Base-by-base conservation (phyloP, 176 grass and related monocot genomes). In the Musa schizocarpa region DNA sequence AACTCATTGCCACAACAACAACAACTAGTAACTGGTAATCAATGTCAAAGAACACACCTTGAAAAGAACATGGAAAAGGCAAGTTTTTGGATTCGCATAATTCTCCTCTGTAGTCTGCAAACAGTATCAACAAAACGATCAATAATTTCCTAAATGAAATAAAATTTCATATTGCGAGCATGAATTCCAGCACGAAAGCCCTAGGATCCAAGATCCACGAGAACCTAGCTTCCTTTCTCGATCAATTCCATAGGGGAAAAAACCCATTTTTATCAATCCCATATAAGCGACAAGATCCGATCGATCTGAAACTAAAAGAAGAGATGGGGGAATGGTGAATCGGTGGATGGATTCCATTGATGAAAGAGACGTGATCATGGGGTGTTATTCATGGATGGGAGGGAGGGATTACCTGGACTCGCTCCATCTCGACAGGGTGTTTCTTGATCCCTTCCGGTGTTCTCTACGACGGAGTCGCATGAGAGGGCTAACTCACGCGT, bases 1-100 rank as follows among this genome's bases (percentile, higher is more conserved):
- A 61, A 61, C 7, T 19, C 16, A n/a, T 17, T n/a, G 14, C 13
- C 57, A n/a, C 57, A 6, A 43, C 0, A 43, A 20, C 57, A 61
- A 5, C 13, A 20, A 17, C 14, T 43, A 43, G 4, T 43, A 43
- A 6, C 34, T 43, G 9, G 14, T n/a, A 61, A 61, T 61, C 57
- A 21, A 21, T 17, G 14, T 7, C 16, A 13, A 82, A 75, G 16
- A 0, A 2, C 4, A 54, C 82, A 97, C 93, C 93, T 97, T 97
- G 81, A 97, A 97, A 11, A 97, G 74, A 22, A 92, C 93, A 87
- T 97, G 93, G 80, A 97, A 97, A 71, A 93, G 78, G 76, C 93
- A 97, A 12, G 93, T 97, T 27, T 90, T 87, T 2, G 93, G 93
- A 9, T 92, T 97, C 26, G 90, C 85, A 63, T 92, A 97, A 53